phyloP scores from a whole-genome alignment of 2,329 filamentous ascomycete genomes.

The Xylariaceae sp. region DNA sequence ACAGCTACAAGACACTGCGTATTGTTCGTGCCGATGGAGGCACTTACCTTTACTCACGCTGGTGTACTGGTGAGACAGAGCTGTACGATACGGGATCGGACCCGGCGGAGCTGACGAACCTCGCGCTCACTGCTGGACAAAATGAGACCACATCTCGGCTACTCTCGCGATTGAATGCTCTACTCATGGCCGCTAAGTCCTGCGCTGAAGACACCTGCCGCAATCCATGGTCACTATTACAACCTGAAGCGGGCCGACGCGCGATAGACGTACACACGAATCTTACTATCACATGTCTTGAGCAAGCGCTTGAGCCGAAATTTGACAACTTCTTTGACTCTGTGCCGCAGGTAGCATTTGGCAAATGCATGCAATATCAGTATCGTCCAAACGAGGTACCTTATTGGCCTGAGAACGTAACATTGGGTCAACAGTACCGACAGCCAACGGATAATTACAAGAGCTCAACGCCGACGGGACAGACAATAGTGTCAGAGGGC shows the following conservation, averaged over 20 bases:
- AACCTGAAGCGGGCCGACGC: slow-evolving; percentile 10
- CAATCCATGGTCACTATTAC: slow-evolving; percentile 15
- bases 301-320: slow-evolving; percentile 12
- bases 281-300: slow-evolving; percentile 14
- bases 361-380: slow-evolving; percentile 12
- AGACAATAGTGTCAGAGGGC: slow-evolving; percentile 8
- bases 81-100: slow-evolving; percentile 15
- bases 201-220: slow-evolving; percentile 14
- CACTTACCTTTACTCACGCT: slow-evolving; percentile 12
- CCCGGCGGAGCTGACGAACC: slow-evolving; percentile 12
- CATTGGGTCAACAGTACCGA: slow-evolving; percentile 11
- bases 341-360: slow-evolving; percentile 8
- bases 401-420: slow-evolving; percentile 9
- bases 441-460: slow-evolving; percentile 13
- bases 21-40: slow-evolving; percentile 10
- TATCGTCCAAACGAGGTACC: slow-evolving; percentile 12
- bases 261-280: slow-evolving; percentile 2
- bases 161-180: slow-evolving; percentile 12
- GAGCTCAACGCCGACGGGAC: slow-evolving; percentile 3
- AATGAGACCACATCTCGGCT: slow-evolving; percentile 21
- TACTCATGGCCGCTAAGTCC: slow-evolving; percentile 14
- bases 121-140: slow-evolving; percentile 2
- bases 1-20: slow-evolving; percentile 15
- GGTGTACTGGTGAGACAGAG: slow-evolving; percentile 16
- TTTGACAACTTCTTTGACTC: slow-evolving; percentile 14